A percentile compares a stretch with the other conserved stretches of the same genome.
Evolutionary conservation across 768 basidiomycete species (phyloP).

Genomic region (Tulasnella sp.): DNA sequence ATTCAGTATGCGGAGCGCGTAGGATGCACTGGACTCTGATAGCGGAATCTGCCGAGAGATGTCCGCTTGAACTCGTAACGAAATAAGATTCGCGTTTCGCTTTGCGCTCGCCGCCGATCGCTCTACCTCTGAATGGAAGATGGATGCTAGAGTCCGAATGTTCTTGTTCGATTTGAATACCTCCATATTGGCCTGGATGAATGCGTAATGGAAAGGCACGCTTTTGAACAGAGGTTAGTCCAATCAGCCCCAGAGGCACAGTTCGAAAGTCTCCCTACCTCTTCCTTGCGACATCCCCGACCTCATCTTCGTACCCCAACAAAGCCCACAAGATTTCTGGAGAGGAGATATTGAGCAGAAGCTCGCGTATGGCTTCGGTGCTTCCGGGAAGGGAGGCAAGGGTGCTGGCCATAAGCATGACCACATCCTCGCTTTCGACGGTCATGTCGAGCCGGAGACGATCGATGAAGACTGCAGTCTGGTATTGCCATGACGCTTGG

Average conservation of each 20-base stretch:
- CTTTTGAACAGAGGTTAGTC: slow-evolving; percentile 34
- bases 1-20: neutral
- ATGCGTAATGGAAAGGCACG: slow-evolving; percentile 53
- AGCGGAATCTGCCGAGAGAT: neutral
- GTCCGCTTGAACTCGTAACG: neutral
- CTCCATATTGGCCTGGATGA: slow-evolving; percentile 45
- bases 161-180: slow-evolving; percentile 42
- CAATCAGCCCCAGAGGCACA: too few relatives aligned
- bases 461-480: neutral
- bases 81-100: neutral
- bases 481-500: neutral
- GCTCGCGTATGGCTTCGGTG: slow-evolving; percentile 4
- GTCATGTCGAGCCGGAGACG: neutral
- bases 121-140: slow-evolving; percentile 20
- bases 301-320: neutral
- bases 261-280: neutral
- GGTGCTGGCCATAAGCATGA: neutral
- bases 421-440: slow-evolving; percentile 3
- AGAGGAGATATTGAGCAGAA: slow-evolving; percentile 9
- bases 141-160: slow-evolving; percentile 44
- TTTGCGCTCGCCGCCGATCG: slow-evolving; percentile 20
- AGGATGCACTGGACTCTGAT: neutral
- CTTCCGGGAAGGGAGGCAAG: slow-evolving; percentile 15
- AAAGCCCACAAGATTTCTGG: slow-evolving; percentile 22
- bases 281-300: neutral